phyloP scores from a whole-genome alignment of 495 filamentous ascomycete genomes.

The Tuber microsphaerosporum region DNA sequence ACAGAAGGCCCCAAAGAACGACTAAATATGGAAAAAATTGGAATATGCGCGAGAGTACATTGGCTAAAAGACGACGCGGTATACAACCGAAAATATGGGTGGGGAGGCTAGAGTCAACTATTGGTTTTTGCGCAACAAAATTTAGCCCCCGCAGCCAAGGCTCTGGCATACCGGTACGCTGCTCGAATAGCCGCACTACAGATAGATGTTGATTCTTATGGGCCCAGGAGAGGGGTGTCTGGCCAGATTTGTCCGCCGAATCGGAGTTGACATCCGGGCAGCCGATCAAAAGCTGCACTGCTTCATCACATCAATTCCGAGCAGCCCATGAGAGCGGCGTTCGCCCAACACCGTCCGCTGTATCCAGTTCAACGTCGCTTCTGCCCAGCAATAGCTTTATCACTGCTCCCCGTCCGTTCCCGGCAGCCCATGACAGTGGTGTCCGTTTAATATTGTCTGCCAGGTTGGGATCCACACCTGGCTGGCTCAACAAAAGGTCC shows the following conservation, averaged over 20 bases:
- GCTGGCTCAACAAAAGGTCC: constrained; percentile 22
- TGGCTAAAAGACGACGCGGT: neutral
- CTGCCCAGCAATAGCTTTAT: constrained; percentile 46
- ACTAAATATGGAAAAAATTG: neutral
- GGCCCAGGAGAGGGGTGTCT: neutral
- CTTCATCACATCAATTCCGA: constrained; percentile 19
- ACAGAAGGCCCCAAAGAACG: neutral
- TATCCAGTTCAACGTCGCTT: neutral
- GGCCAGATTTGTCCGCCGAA: neutral
- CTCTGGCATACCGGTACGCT: too few relatives aligned
- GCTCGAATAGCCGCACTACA: constrained; percentile 4
- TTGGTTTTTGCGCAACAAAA: neutral
- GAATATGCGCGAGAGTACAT: neutral
- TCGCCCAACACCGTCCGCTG: neutral
- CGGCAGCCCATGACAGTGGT: constrained; percentile 44
- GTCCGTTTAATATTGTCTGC: constrained; percentile 20
- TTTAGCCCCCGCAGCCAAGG: too few relatives aligned
- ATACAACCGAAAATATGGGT: neutral
- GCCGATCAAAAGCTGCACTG: constrained; percentile 30
- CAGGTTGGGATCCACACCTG: constrained; percentile 12
- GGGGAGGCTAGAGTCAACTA: too few relatives aligned
- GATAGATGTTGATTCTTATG: constrained; percentile 18
- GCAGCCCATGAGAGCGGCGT: constrained; percentile 29
- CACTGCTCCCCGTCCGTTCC: constrained; percentile 48
- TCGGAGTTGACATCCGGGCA: constrained; percentile 15